Conservation (phyloP, 2,329 filamentous ascomycete genomes). For the Fusarium abutilonis region DNA sequence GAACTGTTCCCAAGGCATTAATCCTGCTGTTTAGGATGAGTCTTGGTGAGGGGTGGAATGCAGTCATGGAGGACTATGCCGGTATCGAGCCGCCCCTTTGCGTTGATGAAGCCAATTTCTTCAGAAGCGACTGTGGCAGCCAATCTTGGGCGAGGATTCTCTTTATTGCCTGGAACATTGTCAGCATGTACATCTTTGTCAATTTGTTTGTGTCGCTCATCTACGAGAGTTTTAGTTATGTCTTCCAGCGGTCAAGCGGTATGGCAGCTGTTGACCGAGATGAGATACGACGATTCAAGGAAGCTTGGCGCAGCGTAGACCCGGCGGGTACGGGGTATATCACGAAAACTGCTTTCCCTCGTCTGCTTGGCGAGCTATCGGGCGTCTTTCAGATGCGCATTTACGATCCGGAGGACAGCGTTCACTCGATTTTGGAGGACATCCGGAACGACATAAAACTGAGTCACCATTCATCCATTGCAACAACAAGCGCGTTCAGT, state of each 20-base stretch:
- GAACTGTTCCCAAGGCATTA: slow-evolving; percentile 91
- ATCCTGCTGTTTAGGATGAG: slow-evolving; percentile 94
- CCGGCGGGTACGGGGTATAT: slow-evolving; percentile 93
- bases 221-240: slow-evolving; percentile 99
- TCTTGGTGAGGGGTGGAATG: slow-evolving; percentile 95
- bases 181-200: slow-evolving; percentile 99
- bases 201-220: slow-evolving; percentile 98
- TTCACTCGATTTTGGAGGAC: slow-evolving; percentile 86
- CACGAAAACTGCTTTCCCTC: slow-evolving; percentile 86
- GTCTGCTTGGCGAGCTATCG: slow-evolving; percentile 88
- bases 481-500: slow-evolving; percentile 60
- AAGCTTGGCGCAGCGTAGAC: slow-evolving; percentile 96
- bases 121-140: slow-evolving; percentile 92
- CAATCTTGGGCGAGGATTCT: slow-evolving; percentile 85
- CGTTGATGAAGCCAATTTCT: slow-evolving; percentile 76
- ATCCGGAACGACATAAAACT: slow-evolving; percentile 69
- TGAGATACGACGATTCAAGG: slow-evolving; percentile 96
- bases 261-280: slow-evolving; percentile 89
- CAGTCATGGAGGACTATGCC: slow-evolving; percentile 96
- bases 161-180: slow-evolving; percentile 97
- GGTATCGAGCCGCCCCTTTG: slow-evolving; percentile 82
- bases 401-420: slow-evolving; percentile 89
- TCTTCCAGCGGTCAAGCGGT: slow-evolving; percentile 96
- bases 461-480: slow-evolving; percentile 64
- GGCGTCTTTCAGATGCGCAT: slow-evolving; percentile 98